Percentiles rank a stretch among this genome's conserved stretches.
Conservation (phyloP, 2,329 filamentous ascomycete genomes). For the Torrubiella hemipterigena region DNA sequence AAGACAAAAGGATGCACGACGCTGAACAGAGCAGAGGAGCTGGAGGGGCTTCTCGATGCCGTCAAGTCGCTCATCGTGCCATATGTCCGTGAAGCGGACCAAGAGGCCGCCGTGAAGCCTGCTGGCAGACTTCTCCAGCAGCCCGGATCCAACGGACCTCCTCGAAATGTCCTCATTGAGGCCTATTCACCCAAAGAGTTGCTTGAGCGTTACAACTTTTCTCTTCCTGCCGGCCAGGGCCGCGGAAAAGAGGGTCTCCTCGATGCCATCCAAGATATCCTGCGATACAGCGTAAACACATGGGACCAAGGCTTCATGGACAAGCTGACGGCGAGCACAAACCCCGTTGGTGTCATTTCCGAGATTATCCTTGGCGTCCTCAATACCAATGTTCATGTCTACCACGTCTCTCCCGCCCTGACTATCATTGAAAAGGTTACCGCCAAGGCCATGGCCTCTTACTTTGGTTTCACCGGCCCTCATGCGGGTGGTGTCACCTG, state of each 20-base stretch:
- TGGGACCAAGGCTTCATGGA: constrained; percentile 96
- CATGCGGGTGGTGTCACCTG: constrained; percentile 63
- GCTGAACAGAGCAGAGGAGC: constrained; percentile 4
- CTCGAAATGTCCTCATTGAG: constrained; percentile 49
- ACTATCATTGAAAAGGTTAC: constrained; percentile 82
- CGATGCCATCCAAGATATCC: constrained; percentile 54
- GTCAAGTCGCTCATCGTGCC: constrained; percentile 57
- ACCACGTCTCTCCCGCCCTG: constrained; percentile 81
- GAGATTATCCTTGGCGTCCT: constrained; percentile 75
- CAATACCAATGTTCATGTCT: constrained; percentile 92
- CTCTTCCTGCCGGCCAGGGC: constrained; percentile 41
- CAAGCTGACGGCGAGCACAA: constrained; percentile 86
- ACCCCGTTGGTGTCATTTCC: constrained; percentile 78
- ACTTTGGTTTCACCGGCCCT: constrained; percentile 66
- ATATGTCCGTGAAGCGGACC: constrained; percentile 58
- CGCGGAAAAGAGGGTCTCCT: constrained; percentile 64
- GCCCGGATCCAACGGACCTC: constrained; percentile 20
- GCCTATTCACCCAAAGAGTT: constrained; percentile 47
- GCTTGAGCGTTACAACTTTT: constrained; percentile 40
- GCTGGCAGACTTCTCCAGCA: constrained; percentile 38
- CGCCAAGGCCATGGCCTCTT: constrained; percentile 54
- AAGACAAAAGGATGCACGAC: too few species aligned
- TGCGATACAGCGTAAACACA: constrained; percentile 87
- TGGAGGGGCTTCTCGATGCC: constrained; percentile 49
- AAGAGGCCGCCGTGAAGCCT: constrained; percentile 39